These are phyloP conservation scores for Pyrrhoderma noxium DNA, from an alignment of 1,284 basidiomycete genomes.

Conservation along the genomic window DNA sequence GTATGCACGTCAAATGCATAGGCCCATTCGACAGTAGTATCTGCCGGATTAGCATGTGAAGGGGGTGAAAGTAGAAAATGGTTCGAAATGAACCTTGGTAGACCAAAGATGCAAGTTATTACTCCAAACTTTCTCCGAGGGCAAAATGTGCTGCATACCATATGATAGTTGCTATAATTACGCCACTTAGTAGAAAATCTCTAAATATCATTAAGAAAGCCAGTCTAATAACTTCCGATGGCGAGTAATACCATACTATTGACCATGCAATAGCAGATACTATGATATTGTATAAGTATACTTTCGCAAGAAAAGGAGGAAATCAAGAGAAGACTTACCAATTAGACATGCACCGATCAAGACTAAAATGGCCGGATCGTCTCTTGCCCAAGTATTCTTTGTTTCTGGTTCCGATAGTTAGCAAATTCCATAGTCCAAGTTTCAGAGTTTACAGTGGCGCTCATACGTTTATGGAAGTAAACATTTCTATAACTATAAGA, in stretches of 20 bases:
- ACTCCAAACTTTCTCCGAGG: not conserved
- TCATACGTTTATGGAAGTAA: constrained; percentile 83
- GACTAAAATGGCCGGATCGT: constrained; percentile 89
- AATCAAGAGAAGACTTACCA: constrained; percentile 39
- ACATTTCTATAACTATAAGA: constrained; percentile 73
- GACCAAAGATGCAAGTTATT: not conserved
- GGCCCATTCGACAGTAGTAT: constrained; percentile 79
- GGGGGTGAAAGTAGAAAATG: constrained; percentile 63
- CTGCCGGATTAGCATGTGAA: constrained; percentile 62
- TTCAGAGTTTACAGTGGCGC: not conserved
- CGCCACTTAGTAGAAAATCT: constrained; percentile 76
- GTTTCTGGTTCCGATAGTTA: constrained; percentile 54
- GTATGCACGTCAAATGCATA: constrained; percentile 95
- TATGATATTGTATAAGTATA: constrained; percentile 25
- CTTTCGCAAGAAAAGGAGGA: not conserved
- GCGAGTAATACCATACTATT: constrained; percentile 65
- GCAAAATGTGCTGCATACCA: constrained; percentile 45
- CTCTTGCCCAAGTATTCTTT: constrained; percentile 96
- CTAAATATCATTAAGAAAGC: constrained; percentile 79
- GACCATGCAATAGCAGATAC: constrained; percentile 81
- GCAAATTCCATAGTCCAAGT: not conserved
- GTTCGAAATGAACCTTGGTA: constrained; percentile 62
- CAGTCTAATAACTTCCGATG: constrained; percentile 51
- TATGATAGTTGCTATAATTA: constrained; percentile 66
- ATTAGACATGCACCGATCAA: constrained; percentile 72